These are phyloP conservation scores for Prototheca cutis DNA, from an alignment of 163 green algal species.

Conservation along the genomic window DNA sequence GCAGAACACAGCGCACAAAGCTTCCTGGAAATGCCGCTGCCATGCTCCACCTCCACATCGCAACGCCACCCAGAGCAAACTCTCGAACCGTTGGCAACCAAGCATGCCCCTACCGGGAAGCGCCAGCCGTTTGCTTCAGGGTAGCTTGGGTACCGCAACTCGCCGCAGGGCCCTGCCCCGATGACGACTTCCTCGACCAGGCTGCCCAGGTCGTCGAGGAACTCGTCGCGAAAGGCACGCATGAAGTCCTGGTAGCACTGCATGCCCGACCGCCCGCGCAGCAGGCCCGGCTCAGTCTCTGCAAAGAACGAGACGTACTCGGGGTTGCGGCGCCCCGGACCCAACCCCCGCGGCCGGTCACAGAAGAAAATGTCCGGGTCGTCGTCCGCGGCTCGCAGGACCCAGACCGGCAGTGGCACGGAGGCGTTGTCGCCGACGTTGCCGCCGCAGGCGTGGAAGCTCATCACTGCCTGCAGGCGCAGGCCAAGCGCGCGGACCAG, in stretches of 20 bases:
- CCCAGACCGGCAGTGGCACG: constrained; percentile 87
- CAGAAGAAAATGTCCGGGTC: constrained; percentile 53
- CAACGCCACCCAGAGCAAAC: not conserved
- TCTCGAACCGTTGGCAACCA: not conserved
- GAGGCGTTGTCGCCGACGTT: constrained; percentile 94
- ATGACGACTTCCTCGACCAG: constrained; percentile 58
- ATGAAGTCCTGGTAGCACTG: constrained; percentile 90
- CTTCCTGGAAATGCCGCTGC: not conserved
- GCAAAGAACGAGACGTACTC: constrained; percentile 46
- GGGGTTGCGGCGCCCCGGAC: constrained; percentile 29
- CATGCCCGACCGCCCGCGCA: constrained; percentile 55
- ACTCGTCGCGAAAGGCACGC: constrained; percentile 37
- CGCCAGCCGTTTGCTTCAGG: constrained; percentile 60
- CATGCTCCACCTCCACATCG: not conserved
- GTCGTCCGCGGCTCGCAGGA: constrained; percentile 47
- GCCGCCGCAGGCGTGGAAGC: constrained; percentile 89
- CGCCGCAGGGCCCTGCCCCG: constrained; percentile 60
- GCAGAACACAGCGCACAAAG: not conserved
- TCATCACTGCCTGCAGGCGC: constrained; percentile 83
- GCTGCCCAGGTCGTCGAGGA: constrained; percentile 36
- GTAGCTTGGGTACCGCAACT: constrained; percentile 73
- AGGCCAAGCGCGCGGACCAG: constrained; percentile 46
- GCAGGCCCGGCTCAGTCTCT: constrained; percentile 31
- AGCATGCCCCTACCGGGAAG: constrained; percentile 45
- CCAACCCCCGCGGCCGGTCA: constrained; percentile 31